Base-by-base conservation (phyloP, 768 basidiomycete genomes). In the Epithele typhae region DNA sequence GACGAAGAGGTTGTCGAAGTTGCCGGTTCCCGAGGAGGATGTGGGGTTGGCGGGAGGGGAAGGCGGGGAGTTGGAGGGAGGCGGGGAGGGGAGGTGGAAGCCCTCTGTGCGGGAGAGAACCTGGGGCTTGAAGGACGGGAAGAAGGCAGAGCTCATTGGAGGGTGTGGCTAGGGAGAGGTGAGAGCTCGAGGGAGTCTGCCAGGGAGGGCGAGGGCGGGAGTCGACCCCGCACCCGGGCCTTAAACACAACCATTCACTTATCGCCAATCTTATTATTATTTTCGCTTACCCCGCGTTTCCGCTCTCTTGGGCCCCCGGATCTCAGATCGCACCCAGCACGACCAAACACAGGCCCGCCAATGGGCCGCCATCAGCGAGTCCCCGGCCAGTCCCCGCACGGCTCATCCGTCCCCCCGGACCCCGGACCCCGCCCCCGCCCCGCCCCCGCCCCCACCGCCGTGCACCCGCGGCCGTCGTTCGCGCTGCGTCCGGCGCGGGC, bases 51-150 rank as follows among this genome's bases (percentile, higher is more conserved):
- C 54, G 44, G 55, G 54, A 54, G 60, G 53, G 37, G 63, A 55
- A 47, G 64, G 52, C 39, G 65, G 45, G 52, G 65, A 39, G 51
- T 65, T 55, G 40, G 54, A 55, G 40, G 67, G 61, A 9, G 70
- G 61, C 19, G 78, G 73, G 38, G 71, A 71, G 18, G 79, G 76
- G 27, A 82, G 57, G 52, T 85, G 81, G 63, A 89, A 89, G 56
- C 87, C 87, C 67, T 87, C 82, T 59, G 84, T 81, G 49, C 84
- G 71, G 43, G 56, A 56, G 57, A 61, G 57, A 53, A 87, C 67
- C 52, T 78, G 77, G 14, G 79, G 75, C 59, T 79, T 79, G 70
- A 76, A 77, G 33, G 55, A 58, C 27, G 48, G 46, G 56, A 59
- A 61, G 46, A 56, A 54, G 38, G 57, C 44, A 40, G 58, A 60